These are phyloP conservation scores for Favolaschia claudopus DNA, from an alignment of 768 basidiomycete genomes.

Conservation along the genomic window DNA sequence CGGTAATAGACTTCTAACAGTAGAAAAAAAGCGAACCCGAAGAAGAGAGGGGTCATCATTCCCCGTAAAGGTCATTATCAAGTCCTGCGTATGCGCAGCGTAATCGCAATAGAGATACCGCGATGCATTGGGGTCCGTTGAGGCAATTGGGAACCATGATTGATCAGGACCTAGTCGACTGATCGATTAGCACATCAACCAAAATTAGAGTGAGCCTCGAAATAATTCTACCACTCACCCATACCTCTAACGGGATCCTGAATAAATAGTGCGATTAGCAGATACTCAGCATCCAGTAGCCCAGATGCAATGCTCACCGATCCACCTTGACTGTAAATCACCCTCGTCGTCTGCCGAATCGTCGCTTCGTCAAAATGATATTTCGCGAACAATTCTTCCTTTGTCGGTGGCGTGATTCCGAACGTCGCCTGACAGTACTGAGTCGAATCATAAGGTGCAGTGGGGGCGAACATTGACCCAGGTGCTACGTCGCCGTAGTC, in stretches of 20 bases:
- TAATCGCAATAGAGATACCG: neutral
- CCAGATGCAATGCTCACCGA: neutral
- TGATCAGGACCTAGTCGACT: neutral
- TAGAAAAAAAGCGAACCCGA: neutral
- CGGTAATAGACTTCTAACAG: neutral
- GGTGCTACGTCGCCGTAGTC: slow-evolving; percentile 2
- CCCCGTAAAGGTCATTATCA: neutral
- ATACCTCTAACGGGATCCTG: slow-evolving; percentile 1
- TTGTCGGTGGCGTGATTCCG: slow-evolving; percentile 2
- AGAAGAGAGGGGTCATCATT: slow-evolving; percentile 1
- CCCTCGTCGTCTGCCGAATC: neutral
- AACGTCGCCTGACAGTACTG: neutral
- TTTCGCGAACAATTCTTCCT: neutral
- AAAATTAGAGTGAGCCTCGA: neutral
- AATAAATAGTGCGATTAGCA: neutral
- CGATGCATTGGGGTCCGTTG: neutral
- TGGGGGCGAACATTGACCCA: neutral
- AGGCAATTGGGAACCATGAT: neutral
- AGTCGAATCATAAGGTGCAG: neutral
- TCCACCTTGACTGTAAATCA: slow-evolving; percentile 3
- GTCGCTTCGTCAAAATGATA: slow-evolving; percentile 9
- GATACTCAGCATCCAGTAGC: no score
- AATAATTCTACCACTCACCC: no score
- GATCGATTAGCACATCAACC: neutral
- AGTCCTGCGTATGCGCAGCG: slow-evolving; percentile 2